phyloP scores from a whole-genome alignment of 139 green algal species.

The Haematococcus lacustris region DNA sequence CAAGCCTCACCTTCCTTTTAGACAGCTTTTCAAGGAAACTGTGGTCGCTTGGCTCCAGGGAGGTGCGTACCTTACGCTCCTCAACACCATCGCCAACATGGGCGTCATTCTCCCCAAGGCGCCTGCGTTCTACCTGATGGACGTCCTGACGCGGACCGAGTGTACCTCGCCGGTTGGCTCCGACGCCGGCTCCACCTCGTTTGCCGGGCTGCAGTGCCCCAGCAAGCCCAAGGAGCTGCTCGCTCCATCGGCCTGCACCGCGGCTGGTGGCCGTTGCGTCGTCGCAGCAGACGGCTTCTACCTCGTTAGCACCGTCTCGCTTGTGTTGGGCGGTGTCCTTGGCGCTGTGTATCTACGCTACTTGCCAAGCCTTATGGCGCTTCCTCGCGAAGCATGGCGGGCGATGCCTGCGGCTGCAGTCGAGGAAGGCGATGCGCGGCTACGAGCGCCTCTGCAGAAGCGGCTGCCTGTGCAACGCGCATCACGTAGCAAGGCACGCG shows the following conservation, averaged over 20 bases:
- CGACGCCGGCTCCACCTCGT: background rate
- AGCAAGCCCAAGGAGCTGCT: slow-evolving; percentile 8
- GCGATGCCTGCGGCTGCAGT: too few relatives aligned
- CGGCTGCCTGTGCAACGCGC: too few relatives aligned
- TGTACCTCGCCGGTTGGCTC: background rate
- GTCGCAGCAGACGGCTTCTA: slow-evolving; percentile 64
- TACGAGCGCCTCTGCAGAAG: too few relatives aligned
- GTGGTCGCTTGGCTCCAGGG: slow-evolving; percentile 29
- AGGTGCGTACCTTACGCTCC: slow-evolving; percentile 89
- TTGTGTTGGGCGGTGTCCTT: slow-evolving; percentile 37
- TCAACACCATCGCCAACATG: slow-evolving; percentile 95
- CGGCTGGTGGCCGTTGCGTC: slow-evolving; percentile 38
- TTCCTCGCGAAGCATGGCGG: too few relatives aligned
- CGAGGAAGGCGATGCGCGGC: too few relatives aligned
- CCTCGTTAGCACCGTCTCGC: slow-evolving; percentile 32
- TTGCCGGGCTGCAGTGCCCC: background rate
- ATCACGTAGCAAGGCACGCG: too few relatives aligned
- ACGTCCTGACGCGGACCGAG: slow-evolving; percentile 30
- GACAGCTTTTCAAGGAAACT: too few relatives aligned
- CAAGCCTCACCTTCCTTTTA: too few relatives aligned
- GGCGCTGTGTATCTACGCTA: slow-evolving; percentile 16
- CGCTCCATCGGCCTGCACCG: background rate
- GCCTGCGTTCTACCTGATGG: slow-evolving; percentile 58
- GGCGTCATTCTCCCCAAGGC: slow-evolving; percentile 73
- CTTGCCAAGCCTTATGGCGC: slow-evolving; percentile 23